Base-by-base conservation (phyloP, 225 moss, liverwort and hornwort genomes). In the Thuidium tamariscinum region DNA sequence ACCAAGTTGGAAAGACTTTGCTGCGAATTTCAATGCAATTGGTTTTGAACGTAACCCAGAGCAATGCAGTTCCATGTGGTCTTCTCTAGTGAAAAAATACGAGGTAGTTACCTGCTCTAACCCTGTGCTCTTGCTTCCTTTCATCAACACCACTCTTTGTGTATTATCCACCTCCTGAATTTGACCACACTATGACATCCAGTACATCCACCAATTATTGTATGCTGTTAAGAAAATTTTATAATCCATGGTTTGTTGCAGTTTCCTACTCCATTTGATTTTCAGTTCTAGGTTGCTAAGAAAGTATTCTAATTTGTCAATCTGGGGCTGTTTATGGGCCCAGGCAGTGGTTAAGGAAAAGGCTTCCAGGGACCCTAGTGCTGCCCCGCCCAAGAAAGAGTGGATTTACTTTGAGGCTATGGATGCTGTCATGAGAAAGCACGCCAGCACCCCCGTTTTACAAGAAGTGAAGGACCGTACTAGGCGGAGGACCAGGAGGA, bases 41-140 rank as follows among this genome's bases (percentile, higher is more conserved):
- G 98, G 98, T 69, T 94, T 91, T 59, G 92, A 93, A 52, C 93
- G 98, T 49, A 94, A 51, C 72, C 94, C 96, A 10, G 96, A 98
- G 91, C 96, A 98, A 86, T 96, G 98, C 87, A 95, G 95, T 89
- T 98, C 96, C 61, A 94, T 96, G 95, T 98, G 98, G 98, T 93
- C 93, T 77, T 94, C 95, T 82, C 91, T 98, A 75, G 56, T 94
- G 19, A 96, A 94, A 84, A 98, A 94, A 91, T 89, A 95, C 86
- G 95, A 93, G 95, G 97, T 96, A 90, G 32, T 70, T 78, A 52
- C 68, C 21, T 57, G 52, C 49, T 81, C 73, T 73, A 42, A 36
- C 55, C 36, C n/a, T 61, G 22, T 42, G 51, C 59, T 85, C 44
- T 83, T 87, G 70, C 84, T 89, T 44, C 62, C 49, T n/a, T 80